A percentile compares a stretch with the other conserved stretches of the same genome.
Conservation (phyloP, 2,329 filamentous ascomycete genomes). For the Verticillium zaregamsianum region DNA sequence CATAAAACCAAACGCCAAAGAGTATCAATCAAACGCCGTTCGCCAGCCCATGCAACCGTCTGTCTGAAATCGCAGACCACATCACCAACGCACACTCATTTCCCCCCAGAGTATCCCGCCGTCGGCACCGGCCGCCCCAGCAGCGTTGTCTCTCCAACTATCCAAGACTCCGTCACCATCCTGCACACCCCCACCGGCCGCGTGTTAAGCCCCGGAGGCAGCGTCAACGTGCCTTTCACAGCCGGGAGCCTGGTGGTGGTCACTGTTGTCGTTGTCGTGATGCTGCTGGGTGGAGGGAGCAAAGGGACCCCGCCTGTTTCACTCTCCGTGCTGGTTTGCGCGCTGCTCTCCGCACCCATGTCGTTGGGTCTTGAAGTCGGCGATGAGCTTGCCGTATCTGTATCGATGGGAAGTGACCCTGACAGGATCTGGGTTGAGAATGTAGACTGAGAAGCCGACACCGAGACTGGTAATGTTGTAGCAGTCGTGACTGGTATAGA, state of each 20-base stretch:
- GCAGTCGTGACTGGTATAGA: background rate
- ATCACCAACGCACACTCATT: background rate
- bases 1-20: background rate
- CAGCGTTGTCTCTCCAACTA: conserved; percentile 5
- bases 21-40: background rate
- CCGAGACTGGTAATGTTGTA: background rate
- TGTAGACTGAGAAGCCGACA: background rate
- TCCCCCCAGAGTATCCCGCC: background rate
- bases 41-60: background rate
- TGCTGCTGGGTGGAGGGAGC: background rate
- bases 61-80: background rate
- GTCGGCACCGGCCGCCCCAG: background rate
- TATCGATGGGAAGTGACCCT: background rate
- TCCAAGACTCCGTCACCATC: conserved; percentile 7
- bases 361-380: background rate
- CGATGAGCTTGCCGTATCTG: background rate
- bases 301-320: background rate
- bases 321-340: background rate
- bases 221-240: conserved; percentile 3
- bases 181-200: conserved; percentile 4
- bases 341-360: background rate
- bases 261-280: background rate
- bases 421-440: background rate
- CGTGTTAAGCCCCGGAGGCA: conserved; percentile 9
- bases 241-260: background rate